Base-by-base conservation (phyloP, 1,284 basidiomycete species). In the Melampsora americana region DNA sequence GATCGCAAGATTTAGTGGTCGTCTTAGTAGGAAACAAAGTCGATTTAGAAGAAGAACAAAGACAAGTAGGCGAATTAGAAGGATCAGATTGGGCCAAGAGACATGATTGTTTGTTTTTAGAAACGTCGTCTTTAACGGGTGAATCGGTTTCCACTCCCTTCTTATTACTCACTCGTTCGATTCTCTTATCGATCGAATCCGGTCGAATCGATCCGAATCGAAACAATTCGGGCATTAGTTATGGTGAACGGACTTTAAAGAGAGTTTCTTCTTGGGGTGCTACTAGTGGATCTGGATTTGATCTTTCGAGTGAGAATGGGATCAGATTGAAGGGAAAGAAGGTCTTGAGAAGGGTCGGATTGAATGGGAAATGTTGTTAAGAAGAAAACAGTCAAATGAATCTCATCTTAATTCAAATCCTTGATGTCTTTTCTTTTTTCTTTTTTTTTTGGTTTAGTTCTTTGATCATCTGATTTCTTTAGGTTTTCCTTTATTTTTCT, bases 1-100 rank as follows among this genome's bases (percentile, higher is more conserved):
- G 89, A 12, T 86, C 92, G 76, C 90, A 93, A 7, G 90, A 97
- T 81, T 85, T 97, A 0, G 92, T 95, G 42, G 89, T 90, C 0
- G 93, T 97, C 3, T 85, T 99, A 3, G 94, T 98, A 6, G 95
- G 95, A 42, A 98, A 95, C 84, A 98, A 99, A 85, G 88, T 91
- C 16, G 95, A 99, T 82, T 86, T 89, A 78, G 95, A 96, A 79
- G 94, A 96, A 72, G 92, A 97, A 42, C 20, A 42, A 0, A 86
- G 95, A 69, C 91, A 98, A 83, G 94, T 99, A 28, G 92, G 95
- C 80, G 95, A 92, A 88, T 86, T 90, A 23, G 95, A 99, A 84
- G 95, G 93, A 9, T 92, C 91, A 81, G 86, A 88, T 81, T 99
- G 93, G 93, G 95, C 95, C 30, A 90, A 92, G 72, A 92, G 95